Evolutionary conservation across 1,284 basidiomycete species (phyloP).

Genomic region (Schizopora paradoxa): DNA sequence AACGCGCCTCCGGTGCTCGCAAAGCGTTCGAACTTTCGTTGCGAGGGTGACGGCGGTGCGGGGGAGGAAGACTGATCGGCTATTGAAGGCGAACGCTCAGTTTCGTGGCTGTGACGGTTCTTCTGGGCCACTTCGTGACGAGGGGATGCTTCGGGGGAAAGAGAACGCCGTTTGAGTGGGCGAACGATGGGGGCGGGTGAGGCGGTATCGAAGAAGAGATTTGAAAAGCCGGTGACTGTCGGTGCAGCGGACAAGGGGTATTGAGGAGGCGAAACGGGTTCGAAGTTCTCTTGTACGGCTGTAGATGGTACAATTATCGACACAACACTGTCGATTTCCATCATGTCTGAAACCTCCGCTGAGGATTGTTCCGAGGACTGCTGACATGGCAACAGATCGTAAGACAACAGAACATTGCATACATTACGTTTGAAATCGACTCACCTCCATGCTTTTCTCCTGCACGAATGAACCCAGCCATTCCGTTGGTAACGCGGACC

Average conservation of each 20-base stretch:
- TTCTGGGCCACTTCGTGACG: conserved; percentile 32
- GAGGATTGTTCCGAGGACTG: not conserved
- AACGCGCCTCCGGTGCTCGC: conserved; percentile 35
- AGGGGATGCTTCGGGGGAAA: conserved; percentile 51
- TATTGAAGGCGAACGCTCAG: conserved; percentile 10
- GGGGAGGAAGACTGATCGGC: conserved; percentile 48
- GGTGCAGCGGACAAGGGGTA: conserved; percentile 48
- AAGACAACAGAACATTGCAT: not conserved
- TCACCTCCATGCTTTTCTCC: conserved; percentile 22
- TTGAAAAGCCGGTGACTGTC: conserved; percentile 46
- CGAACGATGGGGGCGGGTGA: conserved; percentile 45
- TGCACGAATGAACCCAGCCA: conserved; percentile 40
- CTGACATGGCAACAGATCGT: conserved; percentile 9
- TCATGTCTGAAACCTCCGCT: conserved; percentile 17
- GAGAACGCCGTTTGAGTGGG: conserved; percentile 62
- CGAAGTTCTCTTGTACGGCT: conserved; percentile 18
- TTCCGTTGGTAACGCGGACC: conserved; percentile 53
- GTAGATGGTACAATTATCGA: conserved; percentile 23
- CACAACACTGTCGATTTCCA: conserved; percentile 29
- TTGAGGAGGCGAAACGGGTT: conserved; percentile 30
- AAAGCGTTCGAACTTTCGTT: conserved; percentile 58
- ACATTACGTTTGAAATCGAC: conserved; percentile 21
- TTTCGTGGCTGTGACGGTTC: conserved; percentile 25
- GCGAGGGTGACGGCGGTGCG: conserved; percentile 52
- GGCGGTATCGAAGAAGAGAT: conserved; percentile 54